Percentiles rank a stretch among this genome's conserved stretches.
phyloP scores from a whole-genome alignment of 768 basidiomycete species.

The Tylopilus subfusipes region DNA sequence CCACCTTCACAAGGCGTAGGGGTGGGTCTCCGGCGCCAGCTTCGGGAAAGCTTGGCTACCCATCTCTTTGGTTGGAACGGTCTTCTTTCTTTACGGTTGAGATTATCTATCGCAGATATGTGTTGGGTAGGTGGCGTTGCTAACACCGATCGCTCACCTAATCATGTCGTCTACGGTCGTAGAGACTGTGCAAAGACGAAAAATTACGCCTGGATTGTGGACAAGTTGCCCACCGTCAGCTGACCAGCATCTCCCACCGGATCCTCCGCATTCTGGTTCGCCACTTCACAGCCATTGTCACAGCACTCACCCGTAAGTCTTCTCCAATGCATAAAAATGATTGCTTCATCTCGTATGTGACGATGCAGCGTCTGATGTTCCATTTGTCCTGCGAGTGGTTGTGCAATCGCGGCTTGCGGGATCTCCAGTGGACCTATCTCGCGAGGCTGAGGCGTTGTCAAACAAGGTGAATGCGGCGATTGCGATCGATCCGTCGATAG shows the following conservation, averaged over 20 bases:
- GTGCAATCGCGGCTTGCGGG: slow-evolving; percentile 56
- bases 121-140: slow-evolving; percentile 38
- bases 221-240: slow-evolving; percentile 46
- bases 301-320: slow-evolving; percentile 44
- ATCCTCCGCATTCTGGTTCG: slow-evolving; percentile 54
- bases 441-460: slow-evolving; percentile 39
- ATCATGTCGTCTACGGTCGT: slow-evolving; percentile 25
- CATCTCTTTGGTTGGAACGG: slow-evolving; percentile 64
- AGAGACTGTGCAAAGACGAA: slow-evolving; percentile 49
- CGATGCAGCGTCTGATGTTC: slow-evolving; percentile 52
- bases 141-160: slow-evolving; percentile 14
- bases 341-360: slow-evolving; percentile 14
- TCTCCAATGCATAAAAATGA: slow-evolving; percentile 7
- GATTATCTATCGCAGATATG: slow-evolving; percentile 44
- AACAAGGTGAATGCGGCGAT: slow-evolving; percentile 32
- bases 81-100: slow-evolving; percentile 52
- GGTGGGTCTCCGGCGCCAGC: slow-evolving; percentile 40
- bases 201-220: slow-evolving; percentile 47
- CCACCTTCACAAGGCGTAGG: slow-evolving; percentile 27
- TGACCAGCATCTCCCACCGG: slow-evolving; percentile 51
- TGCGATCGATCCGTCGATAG: slow-evolving; percentile 33
- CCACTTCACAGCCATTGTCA: slow-evolving; percentile 48
- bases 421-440: slow-evolving; percentile 34
- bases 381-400: slow-evolving; percentile 61
- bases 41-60: slow-evolving; percentile 48